Conservation (phyloP, 371 early-diverging fungal genomes). For the Syncephalastrum sp. region DNA sequence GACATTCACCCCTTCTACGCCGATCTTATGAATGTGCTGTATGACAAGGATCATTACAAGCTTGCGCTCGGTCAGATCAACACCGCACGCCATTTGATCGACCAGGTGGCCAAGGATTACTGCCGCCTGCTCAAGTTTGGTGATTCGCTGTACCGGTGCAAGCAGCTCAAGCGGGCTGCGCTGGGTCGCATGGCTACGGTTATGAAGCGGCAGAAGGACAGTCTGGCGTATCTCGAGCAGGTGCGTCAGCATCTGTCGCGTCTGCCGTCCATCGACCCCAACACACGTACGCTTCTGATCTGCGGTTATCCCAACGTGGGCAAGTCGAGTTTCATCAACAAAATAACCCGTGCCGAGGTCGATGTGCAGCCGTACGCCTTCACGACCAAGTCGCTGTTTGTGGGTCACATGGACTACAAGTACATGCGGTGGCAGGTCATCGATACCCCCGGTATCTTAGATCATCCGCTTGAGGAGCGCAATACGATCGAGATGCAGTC, state of each 20-base stretch:
- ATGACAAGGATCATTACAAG: slow-evolving; percentile 99
- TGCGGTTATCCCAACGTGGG: slow-evolving; percentile 99
- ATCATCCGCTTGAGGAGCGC: slow-evolving; percentile 99
- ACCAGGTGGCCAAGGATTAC: slow-evolving; percentile 97
- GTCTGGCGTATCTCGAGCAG: slow-evolving; percentile 98
- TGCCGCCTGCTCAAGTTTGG: slow-evolving; percentile 98
- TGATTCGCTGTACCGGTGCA: slow-evolving; percentile 99
- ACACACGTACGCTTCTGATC: slow-evolving; percentile 97
- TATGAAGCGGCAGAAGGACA: slow-evolving; percentile 98
- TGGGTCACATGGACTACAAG: slow-evolving; percentile 99
- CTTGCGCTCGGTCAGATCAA: slow-evolving; percentile 99
- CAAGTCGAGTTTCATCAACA: slow-evolving; percentile 99
- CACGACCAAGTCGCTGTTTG: slow-evolving; percentile 99
- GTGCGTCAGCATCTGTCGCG: slow-evolving; percentile 99
- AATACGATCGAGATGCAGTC: slow-evolving; percentile 99
- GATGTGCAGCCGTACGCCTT: slow-evolving; percentile 99
- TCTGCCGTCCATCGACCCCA: slow-evolving; percentile 98
- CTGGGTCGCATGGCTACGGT: slow-evolving; percentile 98
- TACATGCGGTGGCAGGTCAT: slow-evolving; percentile 99
- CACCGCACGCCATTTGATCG: slow-evolving; percentile 95
- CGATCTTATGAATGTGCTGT: slow-evolving; percentile 99
- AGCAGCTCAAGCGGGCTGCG: slow-evolving; percentile 99
- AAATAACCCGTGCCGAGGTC: slow-evolving; percentile 99
- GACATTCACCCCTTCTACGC: slow-evolving; percentile 99
- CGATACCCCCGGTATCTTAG: slow-evolving; percentile 99